Base-by-base conservation (phyloP, 1,284 basidiomycete genomes). In the Grifola frondosa region DNA sequence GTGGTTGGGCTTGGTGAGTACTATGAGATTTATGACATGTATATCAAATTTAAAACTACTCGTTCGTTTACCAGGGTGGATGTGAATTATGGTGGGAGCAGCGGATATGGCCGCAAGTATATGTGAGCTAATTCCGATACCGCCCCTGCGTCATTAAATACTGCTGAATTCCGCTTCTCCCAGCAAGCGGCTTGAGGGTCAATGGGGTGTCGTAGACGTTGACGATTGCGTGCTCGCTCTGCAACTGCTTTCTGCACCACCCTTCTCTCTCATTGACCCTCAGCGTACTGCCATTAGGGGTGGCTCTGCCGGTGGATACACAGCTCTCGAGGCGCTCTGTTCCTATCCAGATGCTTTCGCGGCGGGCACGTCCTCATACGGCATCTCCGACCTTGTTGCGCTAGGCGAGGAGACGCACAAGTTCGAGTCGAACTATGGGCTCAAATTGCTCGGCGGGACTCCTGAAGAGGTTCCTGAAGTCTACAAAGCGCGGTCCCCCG, bases 121-220 rank as follows among this genome's bases (percentile, higher is more conserved):
- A 68, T 65, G 75, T 71, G 55, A 44, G 69, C 42, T 22, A 35
- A 13, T 15, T 23, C 24, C 33, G 38, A 12, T n/a, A 22, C 30
- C 35, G 15, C 34, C 15, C 19, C 8, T 25, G 32, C 13, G 25
- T 25, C 22, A 17, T 11, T 34, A 35, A 5, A 22, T 5, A 17
- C 20, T 26, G 15, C 20, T 10, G 8, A 28, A 45, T 13, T 0
- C 24, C 46, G 1, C 48, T 45, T 16, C 59, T 46, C 44, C 4
- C 39, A 78, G 79, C 33, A 69, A 80, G 32, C 74, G 81, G 8
- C 71, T 89, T 5, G 66, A 68, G 21, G 71, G 71, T 1, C 60
- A 77, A n/a, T 89, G 85, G 85, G 85, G 86, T 6, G 54, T 84
- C 23, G 73, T 78, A 13, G 87, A 88, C 54, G 74, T 82, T 0